These are phyloP conservation scores for Cucurbitaria berberidis DNA, from an alignment of 2,329 filamentous ascomycete species.

Conservation along the genomic window DNA sequence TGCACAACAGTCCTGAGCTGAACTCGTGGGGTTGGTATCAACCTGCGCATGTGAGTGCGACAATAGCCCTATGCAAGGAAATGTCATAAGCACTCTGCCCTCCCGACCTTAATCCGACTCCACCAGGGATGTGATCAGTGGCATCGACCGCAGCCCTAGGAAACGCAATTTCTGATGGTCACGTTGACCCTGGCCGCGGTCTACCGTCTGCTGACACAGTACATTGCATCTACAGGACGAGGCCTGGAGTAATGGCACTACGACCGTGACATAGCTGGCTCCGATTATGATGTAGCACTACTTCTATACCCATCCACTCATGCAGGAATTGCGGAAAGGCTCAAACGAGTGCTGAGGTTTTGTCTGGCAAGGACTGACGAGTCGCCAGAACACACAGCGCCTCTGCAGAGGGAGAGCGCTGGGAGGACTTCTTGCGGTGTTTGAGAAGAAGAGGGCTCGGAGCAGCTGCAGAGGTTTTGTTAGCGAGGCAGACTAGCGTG, in stretches of 20 bases:
- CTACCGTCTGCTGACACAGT: no score
- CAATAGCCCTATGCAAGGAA: not conserved
- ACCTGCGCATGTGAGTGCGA: not conserved
- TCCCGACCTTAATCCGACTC: not conserved
- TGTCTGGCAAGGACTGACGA: constrained; percentile 45
- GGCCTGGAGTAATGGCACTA: no score
- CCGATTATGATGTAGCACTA: constrained; percentile 33
- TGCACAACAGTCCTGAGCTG: no score
- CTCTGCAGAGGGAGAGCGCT: constrained; percentile 36
- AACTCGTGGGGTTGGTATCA: no score
- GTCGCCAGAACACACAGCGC: constrained; percentile 43
- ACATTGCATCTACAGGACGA: no score
- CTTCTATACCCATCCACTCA: constrained; percentile 44
- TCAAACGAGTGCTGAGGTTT: constrained; percentile 46
- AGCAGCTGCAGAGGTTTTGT: constrained; percentile 7
- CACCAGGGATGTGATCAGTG: not conserved
- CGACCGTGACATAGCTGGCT: no score
- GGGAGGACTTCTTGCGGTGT: constrained; percentile 44
- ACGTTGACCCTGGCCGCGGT: no score
- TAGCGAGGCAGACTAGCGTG: constrained; percentile 10
- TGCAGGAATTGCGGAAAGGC: constrained; percentile 40
- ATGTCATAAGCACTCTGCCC: not conserved
- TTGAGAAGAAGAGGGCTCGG: constrained; percentile 23
- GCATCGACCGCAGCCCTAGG: not conserved
- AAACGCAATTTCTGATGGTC: not conserved